phyloP scores from a whole-genome alignment of 2,329 filamentous ascomycete genomes.

The Teratosphaeria zuluensis region DNA sequence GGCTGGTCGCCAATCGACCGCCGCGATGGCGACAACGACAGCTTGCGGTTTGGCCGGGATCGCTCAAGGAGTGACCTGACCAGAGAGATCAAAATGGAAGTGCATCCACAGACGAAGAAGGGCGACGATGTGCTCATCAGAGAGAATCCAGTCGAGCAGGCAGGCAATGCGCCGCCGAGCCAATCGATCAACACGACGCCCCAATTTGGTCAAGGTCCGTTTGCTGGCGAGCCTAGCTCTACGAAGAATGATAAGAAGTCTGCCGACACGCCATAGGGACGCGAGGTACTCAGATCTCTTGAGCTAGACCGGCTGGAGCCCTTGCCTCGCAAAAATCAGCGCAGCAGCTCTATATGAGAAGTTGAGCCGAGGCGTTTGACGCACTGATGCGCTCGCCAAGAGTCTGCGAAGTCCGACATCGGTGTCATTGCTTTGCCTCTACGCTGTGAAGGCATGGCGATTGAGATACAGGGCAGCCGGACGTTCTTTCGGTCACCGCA shows the following conservation, averaged over 20 bases:
- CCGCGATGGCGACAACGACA: constrained; percentile 29
- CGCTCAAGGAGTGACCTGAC: constrained; percentile 14
- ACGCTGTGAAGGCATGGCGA: neutral
- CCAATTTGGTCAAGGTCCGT: constrained; percentile 33
- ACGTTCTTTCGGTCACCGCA: neutral
- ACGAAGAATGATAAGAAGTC: neutral
- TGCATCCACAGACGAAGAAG: constrained; percentile 41
- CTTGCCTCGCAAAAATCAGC: neutral
- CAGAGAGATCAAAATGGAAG: constrained; percentile 29
- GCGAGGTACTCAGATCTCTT: neutral
- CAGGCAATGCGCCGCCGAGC: constrained; percentile 30
- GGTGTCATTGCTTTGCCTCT: neutral
- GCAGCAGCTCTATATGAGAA: neutral
- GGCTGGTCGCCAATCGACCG: constrained; percentile 63
- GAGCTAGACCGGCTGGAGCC: neutral
- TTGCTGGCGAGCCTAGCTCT: constrained; percentile 29
- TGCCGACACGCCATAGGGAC: neutral
- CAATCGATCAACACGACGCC: constrained; percentile 37
- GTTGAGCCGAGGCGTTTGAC: neutral
- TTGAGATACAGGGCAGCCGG: neutral
- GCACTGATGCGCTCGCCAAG: no score
- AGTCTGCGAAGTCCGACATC: neutral
- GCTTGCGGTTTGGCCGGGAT: constrained; percentile 29
- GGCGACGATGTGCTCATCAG: constrained; percentile 39
- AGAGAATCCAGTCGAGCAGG: constrained; percentile 28